These are phyloP conservation scores for Penicillium crustosum DNA, from an alignment of 2,329 filamentous ascomycete species.

Conservation along the genomic window DNA sequence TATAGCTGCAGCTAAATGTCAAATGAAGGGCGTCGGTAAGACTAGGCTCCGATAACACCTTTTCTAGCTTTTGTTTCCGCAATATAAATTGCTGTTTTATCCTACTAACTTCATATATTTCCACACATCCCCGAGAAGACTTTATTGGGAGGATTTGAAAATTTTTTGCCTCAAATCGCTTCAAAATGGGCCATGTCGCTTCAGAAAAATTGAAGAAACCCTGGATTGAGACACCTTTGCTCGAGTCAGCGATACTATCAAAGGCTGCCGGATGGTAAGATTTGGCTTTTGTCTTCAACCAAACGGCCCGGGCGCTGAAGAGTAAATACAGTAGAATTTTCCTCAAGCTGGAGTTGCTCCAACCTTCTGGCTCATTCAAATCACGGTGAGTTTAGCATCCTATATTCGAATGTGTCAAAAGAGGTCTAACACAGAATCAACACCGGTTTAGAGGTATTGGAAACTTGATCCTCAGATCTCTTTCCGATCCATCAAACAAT, in stretches of 20 bases:
- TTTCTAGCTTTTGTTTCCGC: too few species aligned
- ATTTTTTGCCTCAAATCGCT: background rate
- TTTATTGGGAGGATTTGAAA: background rate
- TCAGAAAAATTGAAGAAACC: slow-evolving; percentile 23
- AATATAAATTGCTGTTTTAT: too few species aligned
- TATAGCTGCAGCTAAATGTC: background rate
- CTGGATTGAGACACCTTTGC: slow-evolving; percentile 43
- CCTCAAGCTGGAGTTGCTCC: slow-evolving; percentile 77
- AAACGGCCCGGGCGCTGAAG: background rate
- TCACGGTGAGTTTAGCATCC: slow-evolving; percentile 50
- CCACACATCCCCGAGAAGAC: too few species aligned
- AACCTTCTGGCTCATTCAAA: slow-evolving; percentile 81
- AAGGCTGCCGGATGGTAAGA: slow-evolving; percentile 41
- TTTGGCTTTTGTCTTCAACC: background rate
- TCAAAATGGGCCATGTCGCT: background rate
- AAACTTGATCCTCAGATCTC: slow-evolving; percentile 35
- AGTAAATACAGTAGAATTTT: slow-evolving; percentile 62
- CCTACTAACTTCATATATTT: background rate
- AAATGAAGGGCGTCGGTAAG: background rate
- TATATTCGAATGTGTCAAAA: background rate
- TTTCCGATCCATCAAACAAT: slow-evolving; percentile 26
- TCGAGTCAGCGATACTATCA: slow-evolving; percentile 40
- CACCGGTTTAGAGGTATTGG: slow-evolving; percentile 34
- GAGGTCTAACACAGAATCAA: background rate
- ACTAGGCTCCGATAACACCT: background rate